These are phyloP conservation scores for Pleomassaria siparia DNA, from an alignment of 2,329 filamentous ascomycete genomes.

Conservation along the genomic window DNA sequence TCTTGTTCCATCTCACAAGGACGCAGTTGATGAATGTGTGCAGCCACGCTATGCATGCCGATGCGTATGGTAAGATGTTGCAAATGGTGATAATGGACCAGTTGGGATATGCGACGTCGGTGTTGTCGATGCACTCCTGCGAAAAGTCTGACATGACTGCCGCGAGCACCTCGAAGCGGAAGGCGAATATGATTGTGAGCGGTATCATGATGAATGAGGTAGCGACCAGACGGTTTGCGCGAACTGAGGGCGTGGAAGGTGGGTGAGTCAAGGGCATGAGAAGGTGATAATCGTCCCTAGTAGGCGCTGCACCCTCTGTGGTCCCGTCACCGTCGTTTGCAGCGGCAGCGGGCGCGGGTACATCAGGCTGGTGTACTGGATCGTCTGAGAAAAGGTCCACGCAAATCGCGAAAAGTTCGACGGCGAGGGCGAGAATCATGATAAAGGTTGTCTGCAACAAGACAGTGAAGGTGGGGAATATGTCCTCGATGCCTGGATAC, in stretches of 20 bases:
- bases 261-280: not conserved
- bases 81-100: slow-evolving; percentile 14
- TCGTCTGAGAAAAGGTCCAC: not conserved
- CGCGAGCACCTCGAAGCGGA: slow-evolving; percentile 12
- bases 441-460: not conserved
- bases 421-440: not conserved
- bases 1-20: slow-evolving; percentile 12
- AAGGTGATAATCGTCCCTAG: not conserved
- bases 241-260: slow-evolving; percentile 3
- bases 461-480: not conserved
- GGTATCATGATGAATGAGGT: slow-evolving; percentile 13
- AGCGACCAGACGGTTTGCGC: slow-evolving; percentile 14
- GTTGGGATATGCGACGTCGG: slow-evolving; percentile 2
- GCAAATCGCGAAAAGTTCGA: not conserved
- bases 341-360: not conserved
- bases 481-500: not conserved
- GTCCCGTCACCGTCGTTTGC: not conserved
- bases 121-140: not conserved
- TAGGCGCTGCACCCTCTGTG: not conserved
- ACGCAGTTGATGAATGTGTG: slow-evolving; percentile 14
- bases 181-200: slow-evolving; percentile 9
- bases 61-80: slow-evolving; percentile 16
- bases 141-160: not conserved
- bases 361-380: not conserved
- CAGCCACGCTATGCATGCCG: slow-evolving; percentile 14